phyloP scores from a whole-genome alignment of 2,329 filamentous ascomycete genomes.

The Diaporthe vaccinii region DNA sequence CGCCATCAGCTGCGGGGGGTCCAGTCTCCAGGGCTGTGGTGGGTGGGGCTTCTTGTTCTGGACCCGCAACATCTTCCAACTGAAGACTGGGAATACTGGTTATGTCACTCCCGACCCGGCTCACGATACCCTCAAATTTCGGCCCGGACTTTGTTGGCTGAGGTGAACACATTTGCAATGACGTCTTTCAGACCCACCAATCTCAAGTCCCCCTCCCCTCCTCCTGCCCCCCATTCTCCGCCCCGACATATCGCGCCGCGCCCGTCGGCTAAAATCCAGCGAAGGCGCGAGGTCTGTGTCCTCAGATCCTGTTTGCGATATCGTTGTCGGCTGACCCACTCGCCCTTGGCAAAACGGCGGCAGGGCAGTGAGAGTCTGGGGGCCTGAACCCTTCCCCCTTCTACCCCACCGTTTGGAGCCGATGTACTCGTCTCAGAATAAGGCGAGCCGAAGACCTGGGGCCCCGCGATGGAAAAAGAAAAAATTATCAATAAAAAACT shows the following conservation, averaged over 20 bases:
- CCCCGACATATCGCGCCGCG: constrained; percentile 12
- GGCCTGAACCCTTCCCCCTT: not conserved
- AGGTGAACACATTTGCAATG: not conserved
- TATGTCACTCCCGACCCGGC: constrained; percentile 13
- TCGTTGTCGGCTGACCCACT: constrained; percentile 23
- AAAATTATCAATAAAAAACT: not conserved
- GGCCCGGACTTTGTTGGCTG: constrained; percentile 6
- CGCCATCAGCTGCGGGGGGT: not conserved
- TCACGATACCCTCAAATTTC: constrained; percentile 29
- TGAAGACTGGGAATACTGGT: constrained; percentile 6
- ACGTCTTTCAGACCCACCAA: constrained; percentile 11
- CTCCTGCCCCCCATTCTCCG: not conserved
- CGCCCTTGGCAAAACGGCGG: constrained; percentile 5
- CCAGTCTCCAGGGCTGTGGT: not conserved
- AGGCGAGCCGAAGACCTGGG: constrained; percentile 13
- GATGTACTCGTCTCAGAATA: not conserved
- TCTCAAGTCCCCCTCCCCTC: not conserved
- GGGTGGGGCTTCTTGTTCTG: not conserved
- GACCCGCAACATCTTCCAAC: not conserved
- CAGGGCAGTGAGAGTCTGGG: not conserved
- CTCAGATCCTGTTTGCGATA: not conserved
- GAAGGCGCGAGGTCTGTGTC: constrained; percentile 17
- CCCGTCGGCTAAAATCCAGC: constrained; percentile 23
- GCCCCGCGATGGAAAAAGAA: not conserved
- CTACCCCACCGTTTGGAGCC: not conserved